Percentiles rank a stretch among this genome's conserved stretches.
Conservation (phyloP, 2,329 filamentous ascomycete species). For the Calonectria henricotiae region DNA sequence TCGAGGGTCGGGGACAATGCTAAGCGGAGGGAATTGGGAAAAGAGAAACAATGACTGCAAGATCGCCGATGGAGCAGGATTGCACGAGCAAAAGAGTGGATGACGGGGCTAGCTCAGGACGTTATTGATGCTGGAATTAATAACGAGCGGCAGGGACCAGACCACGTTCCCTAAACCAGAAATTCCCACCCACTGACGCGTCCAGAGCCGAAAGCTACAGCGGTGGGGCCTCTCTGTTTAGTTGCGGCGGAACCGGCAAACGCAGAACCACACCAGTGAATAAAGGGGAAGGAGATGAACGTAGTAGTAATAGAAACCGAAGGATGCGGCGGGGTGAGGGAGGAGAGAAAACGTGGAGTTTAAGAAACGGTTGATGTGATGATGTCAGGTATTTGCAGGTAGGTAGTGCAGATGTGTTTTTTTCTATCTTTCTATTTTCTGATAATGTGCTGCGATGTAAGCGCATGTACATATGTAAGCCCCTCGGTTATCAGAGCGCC, state of each 20-base stretch:
- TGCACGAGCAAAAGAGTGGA: slow-evolving; percentile 10
- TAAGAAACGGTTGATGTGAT: slow-evolving; percentile 1
- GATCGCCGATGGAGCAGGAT: slow-evolving; percentile 29
- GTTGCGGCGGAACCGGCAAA: slow-evolving; percentile 27
- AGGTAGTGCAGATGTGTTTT: background rate
- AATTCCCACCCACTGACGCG: slow-evolving; percentile 50
- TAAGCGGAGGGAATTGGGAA: slow-evolving; percentile 6
- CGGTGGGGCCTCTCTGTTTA: slow-evolving; percentile 43
- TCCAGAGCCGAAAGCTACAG: slow-evolving; percentile 42
- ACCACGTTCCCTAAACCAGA: slow-evolving; percentile 51
- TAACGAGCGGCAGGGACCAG: slow-evolving; percentile 54
- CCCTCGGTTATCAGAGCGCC: background rate
- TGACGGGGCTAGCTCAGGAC: slow-evolving; percentile 20
- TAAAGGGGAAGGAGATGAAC: slow-evolving; percentile 37
- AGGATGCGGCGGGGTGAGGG: slow-evolving; percentile 22
- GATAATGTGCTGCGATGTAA: slow-evolving; percentile 1
- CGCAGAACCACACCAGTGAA: slow-evolving; percentile 28
- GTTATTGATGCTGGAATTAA: slow-evolving; percentile 46
- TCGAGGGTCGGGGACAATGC: background rate
- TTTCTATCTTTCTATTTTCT: background rate
- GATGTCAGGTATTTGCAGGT: slow-evolving; percentile 7
- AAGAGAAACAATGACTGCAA: background rate
- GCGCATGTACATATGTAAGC: slow-evolving; percentile 8
- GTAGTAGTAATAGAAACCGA: slow-evolving; percentile 29
- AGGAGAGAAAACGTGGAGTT: slow-evolving; percentile 1